A percentile compares a stretch with the other conserved stretches of the same genome.
Conservation (phyloP, 2,329 filamentous ascomycete species). For the Alternaria angustiovoidea region DNA sequence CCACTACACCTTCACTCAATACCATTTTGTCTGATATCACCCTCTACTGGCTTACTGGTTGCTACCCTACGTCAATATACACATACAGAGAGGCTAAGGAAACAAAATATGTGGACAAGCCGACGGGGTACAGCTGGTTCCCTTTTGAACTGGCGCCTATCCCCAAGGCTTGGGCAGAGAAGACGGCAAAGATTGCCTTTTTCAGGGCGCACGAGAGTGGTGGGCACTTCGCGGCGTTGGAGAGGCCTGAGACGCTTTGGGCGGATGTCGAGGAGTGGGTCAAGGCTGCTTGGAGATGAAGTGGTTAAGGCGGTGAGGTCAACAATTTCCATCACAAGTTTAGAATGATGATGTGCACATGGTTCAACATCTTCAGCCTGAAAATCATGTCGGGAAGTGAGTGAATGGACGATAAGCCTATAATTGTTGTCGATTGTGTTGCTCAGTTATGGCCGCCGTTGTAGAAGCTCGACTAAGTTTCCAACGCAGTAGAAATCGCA, state of each 20-base stretch:
- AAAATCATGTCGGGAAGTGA: not conserved
- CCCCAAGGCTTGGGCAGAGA: conserved; percentile 52
- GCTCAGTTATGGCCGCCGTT: not conserved
- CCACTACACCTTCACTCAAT: conserved; percentile 45
- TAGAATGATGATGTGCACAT: not conserved
- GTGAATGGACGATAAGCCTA: not conserved
- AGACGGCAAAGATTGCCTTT: conserved; percentile 49
- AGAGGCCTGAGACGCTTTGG: conserved; percentile 53
- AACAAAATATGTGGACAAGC: conserved; percentile 49
- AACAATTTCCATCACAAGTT: not conserved
- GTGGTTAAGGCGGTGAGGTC: not conserved
- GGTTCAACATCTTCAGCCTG: not conserved
- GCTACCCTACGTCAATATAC: conserved; percentile 59
- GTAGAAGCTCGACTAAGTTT: not conserved
- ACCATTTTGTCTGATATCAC: conserved; percentile 60
- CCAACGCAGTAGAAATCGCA: not conserved
- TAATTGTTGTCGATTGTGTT: not conserved
- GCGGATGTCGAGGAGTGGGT: conserved; percentile 58
- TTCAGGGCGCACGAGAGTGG: conserved; percentile 47
- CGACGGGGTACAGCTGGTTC: conserved; percentile 56
- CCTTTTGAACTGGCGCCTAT: conserved; percentile 53
- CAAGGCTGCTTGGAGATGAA: conserved; percentile 43
- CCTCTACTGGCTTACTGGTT: conserved; percentile 65
- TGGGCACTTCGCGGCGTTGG: conserved; percentile 61
- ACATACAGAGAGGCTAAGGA: conserved; percentile 54